These are phyloP conservation scores for Immersiella caudata DNA, from an alignment of 495 filamentous ascomycete genomes.

Conservation along the genomic window DNA sequence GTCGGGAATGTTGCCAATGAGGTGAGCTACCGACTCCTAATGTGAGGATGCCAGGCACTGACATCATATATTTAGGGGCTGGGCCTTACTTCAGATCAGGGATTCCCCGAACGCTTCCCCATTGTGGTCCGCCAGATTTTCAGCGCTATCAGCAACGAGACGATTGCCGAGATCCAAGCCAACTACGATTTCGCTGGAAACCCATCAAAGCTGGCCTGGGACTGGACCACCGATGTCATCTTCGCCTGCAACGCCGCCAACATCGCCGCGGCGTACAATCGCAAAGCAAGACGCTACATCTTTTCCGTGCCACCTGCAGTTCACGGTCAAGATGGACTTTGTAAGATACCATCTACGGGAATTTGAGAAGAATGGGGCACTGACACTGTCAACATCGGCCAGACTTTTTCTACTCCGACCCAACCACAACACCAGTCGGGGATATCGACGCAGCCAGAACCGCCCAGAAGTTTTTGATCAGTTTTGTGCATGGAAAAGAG, in stretches of 20 bases:
- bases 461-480: not conserved
- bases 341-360: too few relatives aligned
- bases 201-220: constrained; percentile 17
- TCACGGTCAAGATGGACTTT: too few relatives aligned
- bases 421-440: not conserved
- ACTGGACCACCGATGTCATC: constrained; percentile 21
- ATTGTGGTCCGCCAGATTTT: constrained; percentile 9
- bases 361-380: too few relatives aligned
- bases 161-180: not conserved
- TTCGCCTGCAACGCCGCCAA: constrained; percentile 19
- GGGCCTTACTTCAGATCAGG: too few relatives aligned
- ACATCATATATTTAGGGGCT: too few relatives aligned
- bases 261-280: not conserved
- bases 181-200: not conserved
- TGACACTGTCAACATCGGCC: not conserved
- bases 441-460: constrained; percentile 1
- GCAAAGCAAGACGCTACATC: constrained; percentile 5
- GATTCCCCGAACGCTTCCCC: constrained; percentile 7
- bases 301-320: not conserved
- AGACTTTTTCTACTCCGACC: constrained; percentile 17
- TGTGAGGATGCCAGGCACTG: not conserved
- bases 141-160: not conserved
- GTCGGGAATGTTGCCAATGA: not conserved
- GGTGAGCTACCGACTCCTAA: not conserved
- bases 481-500: constrained; percentile 1